phyloP scores from a whole-genome alignment of 352 stramenopile species.

The Aphanomyces astaci region DNA sequence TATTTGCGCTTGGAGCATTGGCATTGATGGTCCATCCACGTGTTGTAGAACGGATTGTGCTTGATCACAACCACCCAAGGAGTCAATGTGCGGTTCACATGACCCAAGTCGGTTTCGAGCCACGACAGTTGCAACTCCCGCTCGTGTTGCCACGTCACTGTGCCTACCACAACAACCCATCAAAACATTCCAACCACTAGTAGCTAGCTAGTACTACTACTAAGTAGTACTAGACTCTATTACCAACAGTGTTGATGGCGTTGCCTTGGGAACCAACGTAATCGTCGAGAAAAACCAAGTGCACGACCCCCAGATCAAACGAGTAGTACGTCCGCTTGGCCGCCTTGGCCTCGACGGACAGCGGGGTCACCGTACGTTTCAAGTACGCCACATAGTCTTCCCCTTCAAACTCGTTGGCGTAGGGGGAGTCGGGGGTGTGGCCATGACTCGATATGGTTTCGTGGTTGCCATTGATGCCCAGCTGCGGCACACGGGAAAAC shows the following conservation, averaged over 20 bases:
- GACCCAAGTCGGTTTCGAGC: constrained; percentile 28
- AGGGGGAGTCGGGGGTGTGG: neutral
- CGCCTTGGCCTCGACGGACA: constrained; percentile 36
- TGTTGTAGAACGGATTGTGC: constrained; percentile 59
- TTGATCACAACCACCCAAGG: constrained; percentile 35
- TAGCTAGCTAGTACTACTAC: too few relatives aligned
- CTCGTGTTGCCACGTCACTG: constrained; percentile 33
- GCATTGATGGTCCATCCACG: constrained; percentile 53
- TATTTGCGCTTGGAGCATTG: constrained; percentile 39
- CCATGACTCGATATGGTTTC: constrained; percentile 40
- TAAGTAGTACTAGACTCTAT: constrained; percentile 32
- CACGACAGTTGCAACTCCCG: constrained; percentile 30
- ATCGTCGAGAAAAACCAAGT: constrained; percentile 52
- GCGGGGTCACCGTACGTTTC: constrained; percentile 43
- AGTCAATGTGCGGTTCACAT: constrained; percentile 28
- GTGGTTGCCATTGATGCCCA: constrained; percentile 61
- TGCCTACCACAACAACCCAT: too few relatives aligned
- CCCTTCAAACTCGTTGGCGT: constrained; percentile 32
- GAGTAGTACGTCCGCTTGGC: constrained; percentile 43
- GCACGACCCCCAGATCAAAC: constrained; percentile 47
- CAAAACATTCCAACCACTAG: too few relatives aligned
- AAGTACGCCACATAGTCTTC: constrained; percentile 45
- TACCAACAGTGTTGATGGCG: constrained; percentile 28
- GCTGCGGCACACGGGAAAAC: constrained; percentile 36
- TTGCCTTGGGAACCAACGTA: constrained; percentile 39